These are phyloP conservation scores for Alternaria viburni DNA, from an alignment of 2,329 filamentous ascomycete species.

Conservation along the genomic window DNA sequence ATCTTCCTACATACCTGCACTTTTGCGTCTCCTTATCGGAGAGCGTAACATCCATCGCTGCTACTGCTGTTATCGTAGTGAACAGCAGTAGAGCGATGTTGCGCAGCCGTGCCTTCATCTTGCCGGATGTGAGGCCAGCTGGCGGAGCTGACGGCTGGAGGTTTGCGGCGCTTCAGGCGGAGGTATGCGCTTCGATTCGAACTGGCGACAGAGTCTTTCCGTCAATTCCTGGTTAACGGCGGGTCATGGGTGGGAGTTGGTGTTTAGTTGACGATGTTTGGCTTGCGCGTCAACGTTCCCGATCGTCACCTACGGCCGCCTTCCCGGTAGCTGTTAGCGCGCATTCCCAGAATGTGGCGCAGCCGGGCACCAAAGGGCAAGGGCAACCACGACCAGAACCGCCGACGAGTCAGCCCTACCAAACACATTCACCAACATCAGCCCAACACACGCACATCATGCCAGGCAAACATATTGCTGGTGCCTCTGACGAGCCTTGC, in stretches of 20 bases:
- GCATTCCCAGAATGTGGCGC: conserved; percentile 18
- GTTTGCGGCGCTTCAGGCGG: conserved; percentile 3
- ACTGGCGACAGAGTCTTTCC: neutral
- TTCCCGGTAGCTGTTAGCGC: conserved; percentile 23
- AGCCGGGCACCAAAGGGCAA: conserved; percentile 10
- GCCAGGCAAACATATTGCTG: conserved; percentile 39
- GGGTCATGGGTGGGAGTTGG: conserved; percentile 13
- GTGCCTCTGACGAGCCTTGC: conserved; percentile 51
- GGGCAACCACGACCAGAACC: conserved; percentile 3
- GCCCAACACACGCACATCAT: conserved; percentile 25
- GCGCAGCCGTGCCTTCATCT: conserved; percentile 45
- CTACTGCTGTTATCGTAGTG: conserved; percentile 39
- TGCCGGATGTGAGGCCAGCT: conserved; percentile 42
- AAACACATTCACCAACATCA: conserved; percentile 9
- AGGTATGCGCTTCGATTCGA: conserved; percentile 1
- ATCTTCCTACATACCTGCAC: conserved; percentile 23
- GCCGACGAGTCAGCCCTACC: conserved; percentile 15
- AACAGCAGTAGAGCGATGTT: conserved; percentile 42
- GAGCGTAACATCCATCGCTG: conserved; percentile 47
- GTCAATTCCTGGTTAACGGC: neutral
- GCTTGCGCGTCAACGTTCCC: conserved; percentile 21
- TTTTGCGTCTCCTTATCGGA: neutral
- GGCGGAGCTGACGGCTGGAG: conserved; percentile 26
- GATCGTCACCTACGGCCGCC: conserved; percentile 21
- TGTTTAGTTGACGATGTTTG: conserved; percentile 15